Conservation (phyloP, 2,329 filamentous ascomycete species). For the Leptographium lundbergii region DNA sequence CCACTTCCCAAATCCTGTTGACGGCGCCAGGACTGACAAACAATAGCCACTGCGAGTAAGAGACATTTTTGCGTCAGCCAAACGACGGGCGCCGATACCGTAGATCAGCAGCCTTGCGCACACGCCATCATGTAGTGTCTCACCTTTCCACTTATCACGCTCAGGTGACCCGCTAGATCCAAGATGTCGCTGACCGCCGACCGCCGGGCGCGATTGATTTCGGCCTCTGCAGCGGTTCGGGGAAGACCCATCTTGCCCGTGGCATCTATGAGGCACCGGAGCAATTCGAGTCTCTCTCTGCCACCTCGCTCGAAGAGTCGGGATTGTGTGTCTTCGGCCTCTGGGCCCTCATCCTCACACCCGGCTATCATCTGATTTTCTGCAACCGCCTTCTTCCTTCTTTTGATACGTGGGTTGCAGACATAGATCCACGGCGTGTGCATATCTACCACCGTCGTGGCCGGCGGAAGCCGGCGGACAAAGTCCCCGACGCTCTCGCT, state of each 20-base stretch:
- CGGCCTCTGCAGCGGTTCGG: slow-evolving; percentile 25
- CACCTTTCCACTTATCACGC: slow-evolving; percentile 55
- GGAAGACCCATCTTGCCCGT: slow-evolving; percentile 26
- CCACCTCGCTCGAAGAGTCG: slow-evolving; percentile 39
- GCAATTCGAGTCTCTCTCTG: slow-evolving; percentile 32
- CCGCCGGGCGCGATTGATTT: slow-evolving; percentile 37
- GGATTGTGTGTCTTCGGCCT: slow-evolving; percentile 31
- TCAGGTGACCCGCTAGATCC: slow-evolving; percentile 43
- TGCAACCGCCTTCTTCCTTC: slow-evolving; percentile 20
- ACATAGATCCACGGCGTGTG: slow-evolving; percentile 60
- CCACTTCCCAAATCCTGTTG: slow-evolving; percentile 49
- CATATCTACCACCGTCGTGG: slow-evolving; percentile 36
- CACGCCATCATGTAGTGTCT: too few relatives aligned
- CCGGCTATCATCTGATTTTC: slow-evolving; percentile 26
- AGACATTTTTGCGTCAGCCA: slow-evolving; percentile 5
- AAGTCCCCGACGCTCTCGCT: slow-evolving; percentile 32
- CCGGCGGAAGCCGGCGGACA: slow-evolving; percentile 53
- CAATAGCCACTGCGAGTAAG: slow-evolving; percentile 53
- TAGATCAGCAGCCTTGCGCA: too few relatives aligned
- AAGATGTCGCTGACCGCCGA: slow-evolving; percentile 43
- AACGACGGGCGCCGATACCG: background rate
- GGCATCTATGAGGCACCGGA: slow-evolving; percentile 33
- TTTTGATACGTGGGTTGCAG: slow-evolving; percentile 45
- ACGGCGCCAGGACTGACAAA: slow-evolving; percentile 45
- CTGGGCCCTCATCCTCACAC: slow-evolving; percentile 36